These are phyloP conservation scores for Capronia coronata DNA, from an alignment of 2,329 filamentous ascomycete species.

Conservation along the genomic window DNA sequence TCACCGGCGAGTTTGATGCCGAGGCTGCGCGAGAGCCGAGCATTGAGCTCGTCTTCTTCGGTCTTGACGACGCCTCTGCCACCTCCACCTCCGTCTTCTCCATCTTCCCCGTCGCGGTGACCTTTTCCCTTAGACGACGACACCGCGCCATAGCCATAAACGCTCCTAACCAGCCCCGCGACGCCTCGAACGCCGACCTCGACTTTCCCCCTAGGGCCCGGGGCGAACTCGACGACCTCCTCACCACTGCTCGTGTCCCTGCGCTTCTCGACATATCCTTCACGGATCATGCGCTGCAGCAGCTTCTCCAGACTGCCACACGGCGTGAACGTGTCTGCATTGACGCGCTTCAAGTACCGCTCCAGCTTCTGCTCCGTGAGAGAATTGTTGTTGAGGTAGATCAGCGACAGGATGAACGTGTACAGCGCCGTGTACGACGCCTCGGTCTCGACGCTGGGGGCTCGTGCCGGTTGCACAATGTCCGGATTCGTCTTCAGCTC, in stretches of 20 bases:
- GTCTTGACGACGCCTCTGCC: constrained; percentile 20
- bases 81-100: constrained; percentile 47
- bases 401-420: constrained; percentile 69
- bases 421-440: constrained; percentile 76
- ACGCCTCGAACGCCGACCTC: constrained; percentile 77
- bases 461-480: constrained; percentile 62
- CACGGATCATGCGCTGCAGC: constrained; percentile 66
- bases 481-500: constrained; percentile 55
- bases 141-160: constrained; percentile 43
- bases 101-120: constrained; percentile 24
- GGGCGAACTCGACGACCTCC: constrained; percentile 69
- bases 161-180: constrained; percentile 57
- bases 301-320: constrained; percentile 69
- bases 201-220: constrained; percentile 77
- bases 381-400: constrained; percentile 64
- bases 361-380: constrained; percentile 73
- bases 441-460: constrained; percentile 61
- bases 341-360: constrained; percentile 66
- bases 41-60: constrained; percentile 48
- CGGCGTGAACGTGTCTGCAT: constrained; percentile 67
- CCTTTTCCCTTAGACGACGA: constrained; percentile 9
- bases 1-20: constrained; percentile 39
- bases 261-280: constrained; percentile 74
- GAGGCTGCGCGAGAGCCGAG: constrained; percentile 56
- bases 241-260: constrained; percentile 66